Base-by-base conservation (phyloP, 257 asterid genomes). In the Galeopsis tetrahit region DNA sequence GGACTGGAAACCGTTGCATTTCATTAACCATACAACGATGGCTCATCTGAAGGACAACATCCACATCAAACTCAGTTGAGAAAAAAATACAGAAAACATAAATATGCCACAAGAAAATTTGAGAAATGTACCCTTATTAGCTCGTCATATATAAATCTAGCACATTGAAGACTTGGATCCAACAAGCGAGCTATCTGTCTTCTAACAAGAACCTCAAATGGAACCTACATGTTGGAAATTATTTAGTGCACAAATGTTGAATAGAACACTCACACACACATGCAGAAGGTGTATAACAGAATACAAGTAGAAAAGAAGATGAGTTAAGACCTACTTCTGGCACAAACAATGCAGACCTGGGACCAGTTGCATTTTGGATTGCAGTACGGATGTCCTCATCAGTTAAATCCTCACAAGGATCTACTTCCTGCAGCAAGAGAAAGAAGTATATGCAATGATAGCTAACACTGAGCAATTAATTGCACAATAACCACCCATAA, bases 151-250 rank as follows among this genome's bases (percentile, higher is more conserved):
- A 95, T 89, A 78, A 92, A 95, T 76, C 97, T 82, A 64, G 98
- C 97, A 82, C 98, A 95, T 59, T 95, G 99, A 76, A 95, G 92
- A 85, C 98, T 92, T 51, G 98, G 98, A 80, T 95, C 98, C 86
- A 90, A 79, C 69, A 95, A 79, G 31, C 98, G 95, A 77, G 97
- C 92, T 60, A 95, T 92, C 81, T 95, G 97, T 76, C 94, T 88
- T 76, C 95, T 87, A 56, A 92, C 75, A 70, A 95, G 97, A 88
- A 95, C 98, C 83, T 95, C 99, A 84, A 95, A 95, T 33, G 99
- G 99, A 58, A 95, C 93, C 99, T 91, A 63, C 77, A 82, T 14
- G 70, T 76, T 76, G 68, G 63, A 21, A 74, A 69, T 74, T 56
- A 65, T 55, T 63, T 73, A 58, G 66, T 72, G 71, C 31, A 42